phyloP scores from a whole-genome alignment of 306 rosid species.

The Castanea crenata region DNA sequence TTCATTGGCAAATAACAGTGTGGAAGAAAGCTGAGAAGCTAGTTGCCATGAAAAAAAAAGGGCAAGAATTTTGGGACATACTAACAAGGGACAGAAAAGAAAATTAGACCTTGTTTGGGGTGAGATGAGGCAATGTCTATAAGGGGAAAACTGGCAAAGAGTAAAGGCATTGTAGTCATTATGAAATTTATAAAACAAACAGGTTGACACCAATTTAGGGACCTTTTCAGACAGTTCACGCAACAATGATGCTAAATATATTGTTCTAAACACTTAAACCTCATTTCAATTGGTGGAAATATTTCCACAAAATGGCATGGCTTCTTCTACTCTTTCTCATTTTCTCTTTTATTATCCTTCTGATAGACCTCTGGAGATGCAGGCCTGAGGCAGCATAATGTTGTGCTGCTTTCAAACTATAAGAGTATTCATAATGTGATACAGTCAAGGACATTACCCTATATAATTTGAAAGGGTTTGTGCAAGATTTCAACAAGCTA shows the following conservation, averaged over 20 bases:
- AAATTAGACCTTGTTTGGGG: background rate
- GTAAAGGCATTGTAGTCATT: background rate
- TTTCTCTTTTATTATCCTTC: background rate
- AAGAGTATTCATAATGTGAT: background rate
- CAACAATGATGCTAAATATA: background rate
- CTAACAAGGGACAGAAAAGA: too few relatives aligned
- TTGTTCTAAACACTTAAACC: background rate
- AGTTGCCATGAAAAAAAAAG: background rate
- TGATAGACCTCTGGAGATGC: background rate
- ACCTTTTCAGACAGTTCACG: background rate
- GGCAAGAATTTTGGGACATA: too few relatives aligned
- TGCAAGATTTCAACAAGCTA: background rate
- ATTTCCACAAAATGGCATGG: background rate
- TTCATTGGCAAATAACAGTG: background rate
- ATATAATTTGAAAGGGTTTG: background rate
- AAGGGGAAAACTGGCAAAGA: background rate
- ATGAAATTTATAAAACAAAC: background rate
- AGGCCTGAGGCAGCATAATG: background rate
- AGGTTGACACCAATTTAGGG: background rate
- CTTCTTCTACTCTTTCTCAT: background rate
- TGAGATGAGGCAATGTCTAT: background rate
- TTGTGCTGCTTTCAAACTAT: background rate
- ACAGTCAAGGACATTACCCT: background rate
- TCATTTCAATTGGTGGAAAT: background rate
- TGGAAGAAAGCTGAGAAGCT: background rate